A percentile compares a stretch with the other conserved stretches of the same genome.
Conservation (phyloP, 495 filamentous ascomycete species). For the Penicillium paradoxum region DNA sequence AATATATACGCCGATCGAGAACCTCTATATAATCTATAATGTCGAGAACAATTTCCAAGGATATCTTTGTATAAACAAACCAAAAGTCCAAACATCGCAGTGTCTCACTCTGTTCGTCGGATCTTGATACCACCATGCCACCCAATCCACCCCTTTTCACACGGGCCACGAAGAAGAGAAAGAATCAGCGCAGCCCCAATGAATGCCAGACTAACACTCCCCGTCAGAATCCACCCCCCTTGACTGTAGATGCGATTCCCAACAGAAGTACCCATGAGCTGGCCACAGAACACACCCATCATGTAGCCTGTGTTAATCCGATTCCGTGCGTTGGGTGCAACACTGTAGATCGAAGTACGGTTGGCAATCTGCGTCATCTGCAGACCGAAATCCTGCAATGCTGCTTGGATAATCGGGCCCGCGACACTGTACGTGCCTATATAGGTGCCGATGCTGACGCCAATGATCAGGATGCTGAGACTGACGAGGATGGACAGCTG, state of each 20-base stretch:
- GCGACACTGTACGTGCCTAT: conserved; percentile 60
- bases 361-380: conserved; percentile 76
- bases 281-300: conserved; percentile 68
- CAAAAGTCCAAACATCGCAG: background rate
- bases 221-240: conserved; percentile 65
- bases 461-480: conserved; percentile 50
- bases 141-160: conserved; percentile 68
- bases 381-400: conserved; percentile 65
- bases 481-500: conserved; percentile 62
- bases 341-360: conserved; percentile 61
- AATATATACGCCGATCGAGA: too few species aligned
- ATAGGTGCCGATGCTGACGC: conserved; percentile 66
- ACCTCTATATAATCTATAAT: too few species aligned
- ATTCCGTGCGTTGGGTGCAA: conserved; percentile 69
- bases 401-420: conserved; percentile 71
- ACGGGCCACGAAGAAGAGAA: conserved; percentile 57
- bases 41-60: too few species aligned
- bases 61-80: background rate
- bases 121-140: conserved; percentile 57
- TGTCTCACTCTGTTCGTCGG: background rate
- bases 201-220: conserved; percentile 63
- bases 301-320: conserved; percentile 81
- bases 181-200: conserved; percentile 55
- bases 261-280: conserved; percentile 69
- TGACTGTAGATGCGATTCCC: conserved; percentile 66